Evolutionary conservation across 768 basidiomycete species (phyloP).

Genomic region (Rhodotorula paludigena): DNA sequence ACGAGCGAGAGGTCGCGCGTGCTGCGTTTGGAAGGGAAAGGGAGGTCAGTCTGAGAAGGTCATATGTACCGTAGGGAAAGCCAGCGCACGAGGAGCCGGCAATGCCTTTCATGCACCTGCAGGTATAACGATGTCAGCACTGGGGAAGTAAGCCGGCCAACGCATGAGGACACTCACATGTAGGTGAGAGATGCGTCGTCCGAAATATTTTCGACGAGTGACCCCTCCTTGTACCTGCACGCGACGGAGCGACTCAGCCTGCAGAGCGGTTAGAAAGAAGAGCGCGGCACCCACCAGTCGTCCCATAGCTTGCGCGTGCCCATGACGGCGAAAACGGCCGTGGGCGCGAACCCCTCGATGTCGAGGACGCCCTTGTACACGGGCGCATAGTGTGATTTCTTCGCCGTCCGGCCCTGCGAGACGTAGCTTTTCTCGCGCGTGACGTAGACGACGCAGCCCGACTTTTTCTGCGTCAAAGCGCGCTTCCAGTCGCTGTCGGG

Average conservation of each 20-base stretch:
- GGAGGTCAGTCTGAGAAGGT: neutral
- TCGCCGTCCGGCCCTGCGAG: constrained; percentile 11
- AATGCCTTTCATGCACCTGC: constrained; percentile 30
- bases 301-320: constrained; percentile 38
- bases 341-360: constrained; percentile 31
- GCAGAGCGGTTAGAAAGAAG: neutral
- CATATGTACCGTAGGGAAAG: neutral
- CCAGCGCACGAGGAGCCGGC: constrained; percentile 22
- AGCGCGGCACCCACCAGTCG: constrained; percentile 26
- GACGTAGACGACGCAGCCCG: constrained; percentile 27
- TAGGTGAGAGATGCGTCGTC: constrained; percentile 38
- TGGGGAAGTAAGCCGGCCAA: too few relatives aligned
- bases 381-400: constrained; percentile 17
- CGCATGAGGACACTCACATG: constrained; percentile 17
- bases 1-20: constrained; percentile 40
- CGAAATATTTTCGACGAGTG: constrained; percentile 37
- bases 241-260: neutral
- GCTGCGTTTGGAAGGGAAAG: neutral
- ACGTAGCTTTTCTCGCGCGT: constrained; percentile 26
- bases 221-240: constrained; percentile 37
- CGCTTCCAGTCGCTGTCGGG: constrained; percentile 30
- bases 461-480: constrained; percentile 30
- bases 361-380: constrained; percentile 34
- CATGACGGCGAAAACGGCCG: constrained; percentile 36
- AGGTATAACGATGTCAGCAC: neutral